Conservation (phyloP, 2,329 filamentous ascomycete species). For the Diaporthe ampelina region DNA sequence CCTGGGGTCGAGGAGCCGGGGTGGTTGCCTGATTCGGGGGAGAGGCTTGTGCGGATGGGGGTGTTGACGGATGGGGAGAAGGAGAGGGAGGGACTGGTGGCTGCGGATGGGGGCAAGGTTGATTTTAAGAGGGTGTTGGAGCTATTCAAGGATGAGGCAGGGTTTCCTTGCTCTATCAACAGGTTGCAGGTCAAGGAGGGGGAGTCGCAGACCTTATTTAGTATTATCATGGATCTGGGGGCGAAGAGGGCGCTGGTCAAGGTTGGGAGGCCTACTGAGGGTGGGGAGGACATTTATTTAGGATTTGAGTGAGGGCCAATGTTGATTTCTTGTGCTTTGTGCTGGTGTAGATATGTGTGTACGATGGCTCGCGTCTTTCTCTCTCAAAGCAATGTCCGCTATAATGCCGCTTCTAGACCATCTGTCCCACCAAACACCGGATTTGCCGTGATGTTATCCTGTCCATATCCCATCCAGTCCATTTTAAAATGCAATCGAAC, state of each 20-base stretch:
- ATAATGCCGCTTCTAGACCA: neutral
- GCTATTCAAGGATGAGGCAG: conserved; percentile 38
- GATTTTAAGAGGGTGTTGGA: neutral
- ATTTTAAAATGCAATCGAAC: neutral
- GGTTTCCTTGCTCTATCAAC: conserved; percentile 38
- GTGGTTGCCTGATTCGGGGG: conserved; percentile 31
- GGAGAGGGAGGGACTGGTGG: neutral
- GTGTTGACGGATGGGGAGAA: neutral
- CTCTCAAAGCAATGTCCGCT: neutral
- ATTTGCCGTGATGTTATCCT: neutral
- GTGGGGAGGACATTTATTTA: conserved; percentile 35
- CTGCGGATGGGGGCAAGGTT: neutral
- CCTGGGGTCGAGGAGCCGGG: conserved; percentile 29
- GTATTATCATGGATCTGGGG: conserved; percentile 38
- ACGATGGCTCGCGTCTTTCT: neutral
- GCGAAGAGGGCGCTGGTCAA: conserved; percentile 35
- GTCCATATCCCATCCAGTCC: neutral
- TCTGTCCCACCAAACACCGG: neutral
- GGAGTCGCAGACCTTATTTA: conserved; percentile 36
- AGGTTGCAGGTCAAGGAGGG: neutral
- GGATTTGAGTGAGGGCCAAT: neutral
- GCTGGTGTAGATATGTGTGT: neutral
- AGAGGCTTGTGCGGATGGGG: conserved; percentile 20
- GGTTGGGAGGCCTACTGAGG: conserved; percentile 36
- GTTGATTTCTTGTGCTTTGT: neutral